A percentile compares a stretch with the other conserved stretches of the same genome.
Conservation (phyloP, 2,329 filamentous ascomycete species). For the Claviceps africana region DNA sequence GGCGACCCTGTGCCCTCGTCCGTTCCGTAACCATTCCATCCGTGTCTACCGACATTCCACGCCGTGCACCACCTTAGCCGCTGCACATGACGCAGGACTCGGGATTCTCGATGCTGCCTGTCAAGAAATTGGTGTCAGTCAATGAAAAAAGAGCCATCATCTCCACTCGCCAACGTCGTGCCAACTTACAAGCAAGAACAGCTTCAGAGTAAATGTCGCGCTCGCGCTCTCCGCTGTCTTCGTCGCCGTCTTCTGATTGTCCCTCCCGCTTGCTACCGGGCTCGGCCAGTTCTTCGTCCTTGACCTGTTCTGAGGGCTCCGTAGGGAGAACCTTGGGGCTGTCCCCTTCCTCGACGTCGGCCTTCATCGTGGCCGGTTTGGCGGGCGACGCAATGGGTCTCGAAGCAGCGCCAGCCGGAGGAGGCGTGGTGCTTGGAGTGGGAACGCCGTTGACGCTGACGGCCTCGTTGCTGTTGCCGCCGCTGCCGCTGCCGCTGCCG, state of each 20-base stretch:
- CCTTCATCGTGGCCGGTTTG: constrained; percentile 57
- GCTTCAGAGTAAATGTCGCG: constrained; percentile 92
- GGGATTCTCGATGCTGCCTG: constrained; percentile 89
- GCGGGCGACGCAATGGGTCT: constrained; percentile 42
- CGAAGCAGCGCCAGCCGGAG: constrained; percentile 26
- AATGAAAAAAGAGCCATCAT: background rate
- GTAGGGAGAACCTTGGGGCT: constrained; percentile 66
- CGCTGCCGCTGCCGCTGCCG: background rate
- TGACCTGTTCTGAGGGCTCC: constrained; percentile 49
- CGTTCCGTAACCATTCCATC: constrained; percentile 1
- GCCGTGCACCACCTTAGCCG: constrained; percentile 46
- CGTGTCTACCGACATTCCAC: constrained; percentile 7
- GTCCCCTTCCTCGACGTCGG: constrained; percentile 61
- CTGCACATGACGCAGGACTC: constrained; percentile 96
- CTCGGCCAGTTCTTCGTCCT: constrained; percentile 51
- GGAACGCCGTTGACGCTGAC: constrained; percentile 44
- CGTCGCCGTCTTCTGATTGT: constrained; percentile 61
- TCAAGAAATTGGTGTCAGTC: constrained; percentile 7
- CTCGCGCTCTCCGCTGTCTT: constrained; percentile 61
- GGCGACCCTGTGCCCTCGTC: background rate
- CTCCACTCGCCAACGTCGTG: too few relatives aligned
- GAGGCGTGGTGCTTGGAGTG: constrained; percentile 55
- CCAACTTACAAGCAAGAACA: constrained; percentile 70
- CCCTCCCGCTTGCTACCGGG: constrained; percentile 32
- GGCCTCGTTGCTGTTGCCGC: constrained; percentile 14